Base-by-base conservation (phyloP, 176 grass and related monocot species). In the Thalia dealbata region DNA sequence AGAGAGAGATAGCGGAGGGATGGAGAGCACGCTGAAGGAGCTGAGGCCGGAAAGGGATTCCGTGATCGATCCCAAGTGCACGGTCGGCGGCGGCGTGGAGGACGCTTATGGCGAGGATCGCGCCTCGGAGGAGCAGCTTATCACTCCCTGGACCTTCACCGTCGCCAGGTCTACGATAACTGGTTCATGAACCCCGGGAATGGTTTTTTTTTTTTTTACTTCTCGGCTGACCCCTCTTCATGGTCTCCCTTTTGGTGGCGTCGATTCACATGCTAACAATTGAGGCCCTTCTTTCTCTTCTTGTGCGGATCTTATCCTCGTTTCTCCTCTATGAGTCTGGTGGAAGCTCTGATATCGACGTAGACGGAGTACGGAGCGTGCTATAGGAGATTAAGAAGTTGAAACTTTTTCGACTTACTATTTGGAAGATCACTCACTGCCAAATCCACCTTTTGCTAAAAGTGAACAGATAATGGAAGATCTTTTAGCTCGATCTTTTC, bases 101-200 rank as follows among this genome's bases (percentile, higher is more conserved):
- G 95, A 92, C 70, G 69, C 76, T 83, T 92, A 97, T 74, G 90
- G 90, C 74, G 87, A 99, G 87, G 85, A 99, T 74, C 79, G 66
- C 25, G 85, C 87, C 76, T 93, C 85, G 18, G 85, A 91, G 83
- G 95, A 99, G 46, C 90, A 93, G 70, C 85, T 99, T 67, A 87
- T 97, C 79, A 92, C 95, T 76, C 95, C 90, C 7, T 97, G 95
- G 95, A 88, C 85, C 55, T 71, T 99, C 55, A 86, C 95, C 73
- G 90, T 99, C 32, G 90, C 90, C 32, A 93, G 95, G 90, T 97
- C 4, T 30, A 27, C 62, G 10, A 3, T 28, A 64, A 28, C 23
- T 64, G 11, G 27, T 30, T 14, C 11, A 64, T 32, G 9, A 24
- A 61, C 1, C 11, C 6, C 6, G 1, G n/a, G 23, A 24, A 7